Percentiles rank a stretch among this genome's conserved stretches.
Evolutionary conservation across 495 filamentous ascomycete species (phyloP).

Genomic region (Bathelium albidoporum): DNA sequence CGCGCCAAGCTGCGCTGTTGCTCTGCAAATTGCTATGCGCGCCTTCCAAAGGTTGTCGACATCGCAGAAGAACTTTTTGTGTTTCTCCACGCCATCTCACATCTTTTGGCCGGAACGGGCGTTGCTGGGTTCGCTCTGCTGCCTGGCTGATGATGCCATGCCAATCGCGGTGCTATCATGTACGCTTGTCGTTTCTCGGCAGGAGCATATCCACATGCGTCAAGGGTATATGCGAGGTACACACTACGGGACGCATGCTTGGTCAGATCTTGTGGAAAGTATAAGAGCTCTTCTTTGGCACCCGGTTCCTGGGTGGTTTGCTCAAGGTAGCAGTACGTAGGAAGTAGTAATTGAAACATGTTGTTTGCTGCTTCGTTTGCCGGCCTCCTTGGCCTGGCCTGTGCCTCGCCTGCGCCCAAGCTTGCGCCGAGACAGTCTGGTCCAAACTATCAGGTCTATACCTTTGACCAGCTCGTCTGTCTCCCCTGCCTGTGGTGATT

Average conservation of each 20-base stretch:
- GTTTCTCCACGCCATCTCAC: not conserved
- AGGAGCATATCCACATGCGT: not conserved
- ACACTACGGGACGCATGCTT: not conserved
- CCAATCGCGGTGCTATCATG: not conserved
- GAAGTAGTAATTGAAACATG: not conserved
- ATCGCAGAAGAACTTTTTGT: not conserved
- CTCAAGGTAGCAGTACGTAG: no score
- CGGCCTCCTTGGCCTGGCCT: not conserved
- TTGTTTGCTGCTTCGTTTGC: not conserved
- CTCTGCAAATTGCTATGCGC: no score
- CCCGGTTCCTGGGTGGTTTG: not conserved
- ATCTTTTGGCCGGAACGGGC: not conserved
- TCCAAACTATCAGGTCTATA: not conserved
- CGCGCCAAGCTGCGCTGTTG: no score
- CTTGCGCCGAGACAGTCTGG: not conserved
- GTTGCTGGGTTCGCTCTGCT: not conserved
- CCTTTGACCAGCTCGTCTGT: not conserved
- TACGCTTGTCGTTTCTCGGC: constrained; percentile 2
- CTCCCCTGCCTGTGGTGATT: not conserved
- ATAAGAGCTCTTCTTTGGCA: not conserved
- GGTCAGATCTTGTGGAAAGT: not conserved
- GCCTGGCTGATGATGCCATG: not conserved
- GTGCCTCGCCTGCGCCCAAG: constrained; percentile 2
- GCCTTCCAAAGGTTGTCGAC: no score
- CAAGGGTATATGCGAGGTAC: not conserved